Evolutionary conservation across 768 basidiomycete species (phyloP), one percentile per base, ranked within the genome.

Genomic region (Termitomyces sp.): DNA sequence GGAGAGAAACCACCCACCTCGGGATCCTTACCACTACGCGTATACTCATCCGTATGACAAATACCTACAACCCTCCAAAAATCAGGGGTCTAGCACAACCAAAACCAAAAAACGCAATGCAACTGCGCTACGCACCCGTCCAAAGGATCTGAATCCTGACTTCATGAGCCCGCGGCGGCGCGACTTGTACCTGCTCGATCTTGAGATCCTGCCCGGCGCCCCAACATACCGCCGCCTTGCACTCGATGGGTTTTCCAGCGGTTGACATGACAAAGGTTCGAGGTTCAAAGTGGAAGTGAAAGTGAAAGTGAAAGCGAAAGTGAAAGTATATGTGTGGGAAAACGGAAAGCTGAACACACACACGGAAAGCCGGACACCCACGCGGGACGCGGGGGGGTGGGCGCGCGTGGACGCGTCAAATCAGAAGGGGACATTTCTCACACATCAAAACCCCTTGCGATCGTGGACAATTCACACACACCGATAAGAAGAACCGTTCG

Each of bases 1-100:
- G 27, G 27, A 27, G 27, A 27, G n/a, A n/a, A n/a, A 27, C 6
- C 4, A 24, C 68, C 55, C 70, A 89, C 95, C 83, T 98, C 97
- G 45, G 95, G 87, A 72, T 99, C 96, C 73, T 90, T 90, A 58
- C 95, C 95, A 70, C 93, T 95, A 70, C 95, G 88, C 61, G 94
- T 95, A 78, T 95, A 98, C 70, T 95, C 95, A 68, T 98, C 95
- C 68, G 96, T 98, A 74, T 98, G 95, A 76, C 97, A 99, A 70
- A 99, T 90, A 61, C 90, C 90, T 91, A 59, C 0, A 1, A 7
- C 8, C 9, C 16, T 4, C 27, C 27, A 27, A 27, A 3, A 27
- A 16, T 36, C 44, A 33, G 31, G 16, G 3, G 12, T 22, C 31
- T 9, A 20, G n/a, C 2, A 36, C 3, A 13, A 11, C 5, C 20